A percentile compares a stretch with the other conserved stretches of the same genome.
Evolutionary conservation across 2,329 filamentous ascomycete species (phyloP).

Genomic region (Fusarium succisae): DNA sequence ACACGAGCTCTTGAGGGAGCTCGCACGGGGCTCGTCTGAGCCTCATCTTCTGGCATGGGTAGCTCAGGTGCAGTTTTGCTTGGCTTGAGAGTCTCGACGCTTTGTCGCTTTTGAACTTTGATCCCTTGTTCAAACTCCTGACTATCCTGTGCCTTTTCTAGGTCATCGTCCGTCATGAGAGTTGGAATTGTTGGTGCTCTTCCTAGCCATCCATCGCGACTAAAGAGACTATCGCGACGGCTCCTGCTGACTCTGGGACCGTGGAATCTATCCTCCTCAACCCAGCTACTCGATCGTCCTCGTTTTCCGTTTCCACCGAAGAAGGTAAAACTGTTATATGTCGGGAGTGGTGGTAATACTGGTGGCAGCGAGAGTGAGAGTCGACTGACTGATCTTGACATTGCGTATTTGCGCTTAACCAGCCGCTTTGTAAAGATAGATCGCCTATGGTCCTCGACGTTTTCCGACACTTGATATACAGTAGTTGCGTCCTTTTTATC

Average conservation of each 20-base stretch:
- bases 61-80: slow-evolving; percentile 38
- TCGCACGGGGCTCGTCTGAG: slow-evolving; percentile 17
- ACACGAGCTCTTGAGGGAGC: slow-evolving; percentile 31
- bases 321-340: slow-evolving; percentile 45
- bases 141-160: slow-evolving; percentile 33
- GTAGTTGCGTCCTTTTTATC: slow-evolving; percentile 31
- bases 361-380: slow-evolving; percentile 45
- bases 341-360: slow-evolving; percentile 47
- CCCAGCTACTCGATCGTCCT: slow-evolving; percentile 52
- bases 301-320: slow-evolving; percentile 43
- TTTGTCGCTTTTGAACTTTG: slow-evolving; percentile 31
- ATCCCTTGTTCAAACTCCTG: slow-evolving; percentile 24
- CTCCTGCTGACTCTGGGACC: slow-evolving; percentile 53
- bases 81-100: slow-evolving; percentile 17
- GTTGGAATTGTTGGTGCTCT: slow-evolving; percentile 51
- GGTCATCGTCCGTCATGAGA: slow-evolving; percentile 37
- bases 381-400: slow-evolving; percentile 42
- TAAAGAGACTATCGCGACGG: slow-evolving; percentile 42
- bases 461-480: slow-evolving; percentile 44
- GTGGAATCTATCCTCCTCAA: slow-evolving; percentile 62
- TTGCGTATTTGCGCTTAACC: slow-evolving; percentile 44
- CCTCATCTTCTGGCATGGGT: slow-evolving; percentile 18
- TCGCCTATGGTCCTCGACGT: slow-evolving; percentile 19
- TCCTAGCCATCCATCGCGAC: slow-evolving; percentile 48
- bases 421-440: slow-evolving; percentile 43